Evolutionary conservation across 352 stramenopile genomes (phyloP).

Genomic region (Globisporangium polare): DNA sequence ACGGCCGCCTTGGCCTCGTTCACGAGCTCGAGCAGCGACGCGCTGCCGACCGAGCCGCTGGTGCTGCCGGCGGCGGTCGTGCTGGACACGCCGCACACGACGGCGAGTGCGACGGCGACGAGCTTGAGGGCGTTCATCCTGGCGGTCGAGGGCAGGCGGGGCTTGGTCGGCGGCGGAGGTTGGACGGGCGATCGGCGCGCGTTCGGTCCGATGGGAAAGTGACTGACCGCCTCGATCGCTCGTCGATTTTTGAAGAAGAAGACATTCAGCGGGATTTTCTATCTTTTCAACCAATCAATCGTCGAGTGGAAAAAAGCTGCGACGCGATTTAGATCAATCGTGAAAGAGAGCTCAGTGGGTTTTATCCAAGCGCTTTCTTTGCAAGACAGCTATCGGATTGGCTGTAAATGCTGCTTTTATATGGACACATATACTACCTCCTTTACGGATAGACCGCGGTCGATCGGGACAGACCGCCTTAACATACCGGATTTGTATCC

Average conservation of each 20-base stretch:
- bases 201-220: conserved; percentile 5
- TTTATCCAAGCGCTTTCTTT: too few species aligned
- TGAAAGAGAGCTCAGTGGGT: background rate
- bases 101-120: conserved; percentile 7
- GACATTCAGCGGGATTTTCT: background rate
- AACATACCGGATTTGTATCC: too few species aligned
- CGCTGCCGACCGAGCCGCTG: background rate
- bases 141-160: background rate
- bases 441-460: too few species aligned
- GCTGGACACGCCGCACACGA: conserved; percentile 1
- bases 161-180: background rate
- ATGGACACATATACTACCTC: too few species aligned
- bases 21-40: conserved; percentile 13
- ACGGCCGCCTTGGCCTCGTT: conserved; percentile 11
- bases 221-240: background rate
- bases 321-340: conserved; percentile 2
- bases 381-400: too few species aligned
- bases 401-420: too few species aligned
- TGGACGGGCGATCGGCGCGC: background rate
- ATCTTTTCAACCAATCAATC: background rate
- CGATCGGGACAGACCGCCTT: too few species aligned
- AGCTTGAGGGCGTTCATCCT: conserved; percentile 18
- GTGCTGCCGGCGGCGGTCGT: background rate
- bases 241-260: background rate
- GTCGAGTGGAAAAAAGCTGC: rapidly evolving